phyloP scores from a whole-genome alignment of 1,284 basidiomycete species.

The Agroathelia rolfsii region DNA sequence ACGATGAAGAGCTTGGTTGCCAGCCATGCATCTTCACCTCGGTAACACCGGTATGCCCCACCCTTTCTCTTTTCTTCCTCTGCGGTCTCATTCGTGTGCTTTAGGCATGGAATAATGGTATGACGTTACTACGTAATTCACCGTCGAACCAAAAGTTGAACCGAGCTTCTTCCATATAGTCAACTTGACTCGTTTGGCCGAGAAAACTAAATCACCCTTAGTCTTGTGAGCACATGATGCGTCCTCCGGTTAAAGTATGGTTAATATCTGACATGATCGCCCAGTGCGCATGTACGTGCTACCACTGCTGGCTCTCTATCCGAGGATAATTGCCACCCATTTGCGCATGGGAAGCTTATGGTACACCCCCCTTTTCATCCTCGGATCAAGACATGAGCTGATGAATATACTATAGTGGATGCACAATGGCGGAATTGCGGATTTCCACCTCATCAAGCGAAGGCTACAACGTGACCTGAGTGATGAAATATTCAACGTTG shows the following conservation, averaged over 20 bases:
- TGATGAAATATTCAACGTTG: slow-evolving; percentile 78
- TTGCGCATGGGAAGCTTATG: slow-evolving; percentile 82
- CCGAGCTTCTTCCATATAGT: too few species aligned
- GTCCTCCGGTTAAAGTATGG: too few species aligned
- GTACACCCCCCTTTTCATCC: slow-evolving; percentile 26
- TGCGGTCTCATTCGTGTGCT: too few species aligned
- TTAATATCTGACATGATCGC: slow-evolving; percentile 3
- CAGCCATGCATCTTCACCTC: slow-evolving; percentile 95
- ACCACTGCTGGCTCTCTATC: slow-evolving; percentile 81
- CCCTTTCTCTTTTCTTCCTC: slow-evolving; percentile 7
- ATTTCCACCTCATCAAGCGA: slow-evolving; percentile 76
- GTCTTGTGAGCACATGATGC: slow-evolving; percentile 81
- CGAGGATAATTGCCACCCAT: slow-evolving; percentile 92
- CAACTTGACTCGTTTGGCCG: slow-evolving; percentile 81
- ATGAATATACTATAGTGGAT: slow-evolving; percentile 70
- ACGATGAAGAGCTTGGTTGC: slow-evolving; percentile 72
- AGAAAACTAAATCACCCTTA: slow-evolving; percentile 90
- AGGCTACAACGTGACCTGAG: slow-evolving; percentile 64
- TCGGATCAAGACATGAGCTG: too few species aligned
- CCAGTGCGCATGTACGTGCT: slow-evolving; percentile 82
- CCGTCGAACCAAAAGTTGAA: too few species aligned
- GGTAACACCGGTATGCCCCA: slow-evolving; percentile 70
- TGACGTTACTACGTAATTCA: too few species aligned
- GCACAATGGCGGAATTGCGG: slow-evolving; percentile 88
- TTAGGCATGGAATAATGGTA: slow-evolving; percentile 93